Percentiles rank a stretch among this genome's conserved stretches.
Evolutionary conservation across 176 grass and related monocot genomes (phyloP).

Genomic region (Bothriochloa decipiens): DNA sequence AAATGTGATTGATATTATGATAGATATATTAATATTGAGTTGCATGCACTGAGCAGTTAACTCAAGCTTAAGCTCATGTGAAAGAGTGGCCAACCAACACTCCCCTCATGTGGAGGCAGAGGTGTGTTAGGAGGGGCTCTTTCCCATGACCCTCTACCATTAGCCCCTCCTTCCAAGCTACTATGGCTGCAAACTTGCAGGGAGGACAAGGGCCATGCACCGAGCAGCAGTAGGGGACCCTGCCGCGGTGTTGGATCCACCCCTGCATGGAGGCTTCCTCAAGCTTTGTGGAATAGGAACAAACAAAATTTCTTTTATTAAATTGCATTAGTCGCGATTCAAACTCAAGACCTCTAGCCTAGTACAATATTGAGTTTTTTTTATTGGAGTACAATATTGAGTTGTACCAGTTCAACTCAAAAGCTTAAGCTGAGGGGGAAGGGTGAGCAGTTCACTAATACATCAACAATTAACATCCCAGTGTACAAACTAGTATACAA

Average conservation of each 20-base stretch:
- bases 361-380: background rate
- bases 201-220: background rate
- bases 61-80: background rate
- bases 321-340: background rate
- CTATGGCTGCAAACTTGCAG: background rate
- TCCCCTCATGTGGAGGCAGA: background rate
- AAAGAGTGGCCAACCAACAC: background rate
- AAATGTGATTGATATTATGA: background rate
- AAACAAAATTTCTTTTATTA: background rate
- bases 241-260: background rate
- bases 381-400: background rate
- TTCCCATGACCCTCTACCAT: background rate
- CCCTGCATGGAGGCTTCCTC: background rate
- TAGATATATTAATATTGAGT: conserved; percentile 12
- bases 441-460: background rate
- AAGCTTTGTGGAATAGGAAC: background rate
- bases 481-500: background rate
- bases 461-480: background rate
- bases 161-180: background rate
- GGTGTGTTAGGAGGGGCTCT: background rate
- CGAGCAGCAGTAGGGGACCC: background rate
- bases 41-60: background rate
- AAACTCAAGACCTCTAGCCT: background rate
- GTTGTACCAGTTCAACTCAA: background rate
- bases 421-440: background rate